A percentile compares a stretch with the other conserved stretches of the same genome.
Evolutionary conservation across 257 asterid species (phyloP).

Genomic region (Oldenlandia corymbosa): DNA sequence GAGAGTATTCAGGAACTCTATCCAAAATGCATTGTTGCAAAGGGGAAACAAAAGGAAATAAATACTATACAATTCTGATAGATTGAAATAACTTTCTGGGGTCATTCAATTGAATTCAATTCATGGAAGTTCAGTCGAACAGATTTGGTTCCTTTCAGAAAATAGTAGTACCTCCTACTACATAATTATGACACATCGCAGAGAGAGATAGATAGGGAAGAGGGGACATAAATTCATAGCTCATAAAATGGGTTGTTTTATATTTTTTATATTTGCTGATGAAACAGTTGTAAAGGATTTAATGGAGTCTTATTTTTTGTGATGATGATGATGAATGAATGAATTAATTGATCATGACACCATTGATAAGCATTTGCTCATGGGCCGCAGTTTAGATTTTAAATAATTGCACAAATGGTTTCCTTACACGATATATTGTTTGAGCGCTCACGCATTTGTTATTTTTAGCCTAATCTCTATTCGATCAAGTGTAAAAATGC

Average conservation of each 20-base stretch:
- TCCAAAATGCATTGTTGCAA: background rate
- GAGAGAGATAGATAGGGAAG: background rate
- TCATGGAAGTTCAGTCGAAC: constrained; percentile 4
- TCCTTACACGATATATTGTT: no score
- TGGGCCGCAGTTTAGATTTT: constrained; percentile 24
- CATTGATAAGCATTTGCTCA: constrained; percentile 16
- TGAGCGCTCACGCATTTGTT: no score
- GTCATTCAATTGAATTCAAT: constrained; percentile 9
- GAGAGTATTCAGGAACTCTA: background rate
- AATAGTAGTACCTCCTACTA: background rate
- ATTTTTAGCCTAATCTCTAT: no score
- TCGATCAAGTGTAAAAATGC: no score
- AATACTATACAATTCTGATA: background rate
- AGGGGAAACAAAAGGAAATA: background rate
- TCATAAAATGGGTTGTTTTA: constrained; percentile 34
- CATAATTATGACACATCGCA: background rate
- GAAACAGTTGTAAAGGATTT: constrained; percentile 24
- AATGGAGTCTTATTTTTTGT: constrained; percentile 4
- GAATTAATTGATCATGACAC: no score
- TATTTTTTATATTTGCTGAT: constrained; percentile 22
- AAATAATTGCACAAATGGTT: no score
- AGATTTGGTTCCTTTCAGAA: constrained; percentile 14
- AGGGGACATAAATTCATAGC: constrained; percentile 19
- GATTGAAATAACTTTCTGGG: background rate
- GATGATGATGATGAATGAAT: constrained; percentile 1